Conservation (phyloP, 2,329 filamentous ascomycete species). For the Xylaria sp. region DNA sequence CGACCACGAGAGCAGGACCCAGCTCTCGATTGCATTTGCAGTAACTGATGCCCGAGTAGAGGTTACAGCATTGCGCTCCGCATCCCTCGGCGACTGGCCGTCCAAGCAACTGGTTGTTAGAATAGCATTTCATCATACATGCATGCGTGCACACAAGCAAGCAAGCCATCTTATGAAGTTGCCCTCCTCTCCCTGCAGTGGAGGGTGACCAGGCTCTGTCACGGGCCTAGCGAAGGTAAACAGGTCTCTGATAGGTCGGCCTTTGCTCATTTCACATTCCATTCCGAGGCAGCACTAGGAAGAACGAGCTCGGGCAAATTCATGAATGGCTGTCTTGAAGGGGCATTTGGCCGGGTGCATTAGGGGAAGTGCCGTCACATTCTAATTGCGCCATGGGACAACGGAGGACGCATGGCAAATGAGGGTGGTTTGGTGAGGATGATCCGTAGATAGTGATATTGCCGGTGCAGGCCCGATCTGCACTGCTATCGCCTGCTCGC, state of each 20-base stretch:
- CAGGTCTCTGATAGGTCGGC: constrained; percentile 5
- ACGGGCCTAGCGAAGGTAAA: constrained; percentile 8
- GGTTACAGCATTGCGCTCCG: constrained; percentile 1
- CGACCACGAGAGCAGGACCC: constrained; percentile 3
- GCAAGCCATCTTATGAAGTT: neutral
- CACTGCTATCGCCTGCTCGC: constrained; percentile 11
- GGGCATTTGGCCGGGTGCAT: constrained; percentile 1
- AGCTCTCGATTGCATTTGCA: constrained; percentile 6
- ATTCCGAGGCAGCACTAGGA: neutral
- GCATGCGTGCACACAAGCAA: constrained; percentile 4
- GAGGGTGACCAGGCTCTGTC: neutral
- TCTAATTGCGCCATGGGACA: constrained; percentile 3
- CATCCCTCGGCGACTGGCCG: neutral
- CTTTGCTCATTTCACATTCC: neutral
- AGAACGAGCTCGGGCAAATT: neutral
- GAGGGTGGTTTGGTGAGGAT: constrained; percentile 3
- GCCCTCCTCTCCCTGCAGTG: constrained; percentile 3
- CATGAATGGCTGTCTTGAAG: constrained; percentile 6
- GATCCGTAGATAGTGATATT: constrained; percentile 20
- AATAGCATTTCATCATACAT: constrained; percentile 11
- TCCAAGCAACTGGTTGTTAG: constrained; percentile 1
- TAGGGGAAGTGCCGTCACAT: constrained; percentile 6
- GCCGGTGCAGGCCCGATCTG: constrained; percentile 11
- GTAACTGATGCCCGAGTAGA: constrained; percentile 7
- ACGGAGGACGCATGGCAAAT: neutral